These are phyloP conservation scores for Leccinum fibrillosum DNA, from an alignment of 768 basidiomycete genomes.

Conservation along the genomic window DNA sequence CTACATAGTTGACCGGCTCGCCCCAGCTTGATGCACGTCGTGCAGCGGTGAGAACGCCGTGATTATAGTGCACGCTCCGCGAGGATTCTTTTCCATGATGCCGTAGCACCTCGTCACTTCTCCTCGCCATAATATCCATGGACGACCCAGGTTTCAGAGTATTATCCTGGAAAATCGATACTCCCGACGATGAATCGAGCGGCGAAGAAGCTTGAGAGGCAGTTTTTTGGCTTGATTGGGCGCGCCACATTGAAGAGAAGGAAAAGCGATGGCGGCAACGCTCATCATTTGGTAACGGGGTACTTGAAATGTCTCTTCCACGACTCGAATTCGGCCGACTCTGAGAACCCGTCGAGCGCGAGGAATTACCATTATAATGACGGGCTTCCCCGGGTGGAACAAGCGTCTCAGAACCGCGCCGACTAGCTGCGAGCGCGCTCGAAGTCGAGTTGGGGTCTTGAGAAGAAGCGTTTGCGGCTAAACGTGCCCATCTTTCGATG, in stretches of 20 bases:
- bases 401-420: constrained; percentile 33
- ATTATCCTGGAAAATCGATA: constrained; percentile 26
- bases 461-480: constrained; percentile 20
- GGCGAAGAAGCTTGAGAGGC: constrained; percentile 30
- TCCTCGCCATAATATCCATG: constrained; percentile 23
- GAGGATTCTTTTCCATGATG: constrained; percentile 27
- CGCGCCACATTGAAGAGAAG: constrained; percentile 28
- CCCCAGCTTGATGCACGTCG: constrained; percentile 69
- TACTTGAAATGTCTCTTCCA: constrained; percentile 18
- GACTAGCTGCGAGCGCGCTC: constrained; percentile 5
- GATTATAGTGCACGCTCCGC: constrained; percentile 24
- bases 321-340: constrained; percentile 25
- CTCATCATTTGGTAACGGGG: constrained; percentile 22
- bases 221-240: constrained; percentile 19
- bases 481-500: constrained; percentile 33
- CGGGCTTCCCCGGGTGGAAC: constrained; percentile 17
- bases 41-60: constrained; percentile 39
- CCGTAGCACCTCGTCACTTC: constrained; percentile 47
- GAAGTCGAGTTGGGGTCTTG: constrained; percentile 16
- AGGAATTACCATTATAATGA: constrained; percentile 8
- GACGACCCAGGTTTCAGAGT: constrained; percentile 15
- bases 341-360: constrained; percentile 22
- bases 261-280: constrained; percentile 31
- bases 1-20: constrained; percentile 40
- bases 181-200: constrained; percentile 31